Percentiles rank a stretch among this genome's conserved stretches.
Evolutionary conservation across 306 rosid genomes (phyloP).

Genomic region (Carpinus viminea): DNA sequence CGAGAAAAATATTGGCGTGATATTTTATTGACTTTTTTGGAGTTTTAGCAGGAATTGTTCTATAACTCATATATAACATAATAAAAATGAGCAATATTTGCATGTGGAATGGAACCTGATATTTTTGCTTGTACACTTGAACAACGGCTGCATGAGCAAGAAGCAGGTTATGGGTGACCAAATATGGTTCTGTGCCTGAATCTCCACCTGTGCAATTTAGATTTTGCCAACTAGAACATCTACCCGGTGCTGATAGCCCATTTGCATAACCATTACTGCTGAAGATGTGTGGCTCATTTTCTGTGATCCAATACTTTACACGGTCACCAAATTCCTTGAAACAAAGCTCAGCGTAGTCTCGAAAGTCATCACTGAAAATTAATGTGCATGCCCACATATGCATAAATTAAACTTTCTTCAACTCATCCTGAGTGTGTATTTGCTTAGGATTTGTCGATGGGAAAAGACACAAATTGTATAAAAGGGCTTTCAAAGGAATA

Average conservation of each 20-base stretch:
- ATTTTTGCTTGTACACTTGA: constrained; percentile 38
- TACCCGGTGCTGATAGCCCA: constrained; percentile 35
- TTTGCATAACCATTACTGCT: constrained; percentile 34
- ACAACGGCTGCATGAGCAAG: constrained; percentile 58
- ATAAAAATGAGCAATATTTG: too few relatives aligned
- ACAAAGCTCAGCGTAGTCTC: constrained; percentile 37
- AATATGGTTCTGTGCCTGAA: constrained; percentile 47
- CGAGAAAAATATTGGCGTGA: too few relatives aligned
- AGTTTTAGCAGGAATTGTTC: too few relatives aligned
- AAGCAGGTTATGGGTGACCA: constrained; percentile 42
- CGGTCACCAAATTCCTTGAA: constrained; percentile 41
- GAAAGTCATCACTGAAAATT: constrained; percentile 28
- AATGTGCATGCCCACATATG: too few relatives aligned
- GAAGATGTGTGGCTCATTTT: constrained; percentile 40
- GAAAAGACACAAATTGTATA: too few relatives aligned
- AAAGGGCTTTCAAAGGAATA: too few relatives aligned
- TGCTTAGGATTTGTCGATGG: too few relatives aligned
- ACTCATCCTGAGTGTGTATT: too few relatives aligned
- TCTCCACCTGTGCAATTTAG: constrained; percentile 46
- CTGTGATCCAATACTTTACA: constrained; percentile 44
- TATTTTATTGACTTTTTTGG: too few relatives aligned
- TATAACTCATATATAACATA: too few relatives aligned
- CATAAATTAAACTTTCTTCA: too few relatives aligned
- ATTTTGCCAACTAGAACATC: constrained; percentile 43
- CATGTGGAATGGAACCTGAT: constrained; percentile 35